A percentile compares a stretch with the other conserved stretches of the same genome.
Evolutionary conservation across 345 rosid genomes (phyloP).

Genomic region (Streptanthus diversifolius): DNA sequence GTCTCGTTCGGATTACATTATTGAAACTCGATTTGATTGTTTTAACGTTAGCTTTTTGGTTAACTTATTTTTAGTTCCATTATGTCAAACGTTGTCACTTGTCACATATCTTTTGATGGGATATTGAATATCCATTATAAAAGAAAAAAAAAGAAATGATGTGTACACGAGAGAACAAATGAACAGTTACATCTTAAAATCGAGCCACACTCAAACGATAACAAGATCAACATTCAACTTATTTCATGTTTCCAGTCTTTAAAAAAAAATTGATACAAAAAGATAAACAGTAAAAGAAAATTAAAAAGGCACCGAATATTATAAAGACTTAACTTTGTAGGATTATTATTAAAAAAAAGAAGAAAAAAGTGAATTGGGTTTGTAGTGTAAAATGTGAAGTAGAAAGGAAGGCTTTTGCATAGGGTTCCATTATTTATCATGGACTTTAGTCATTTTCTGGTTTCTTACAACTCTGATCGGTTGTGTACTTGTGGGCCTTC

Average conservation of each 20-base stretch:
- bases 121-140: neutral
- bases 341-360: neutral
- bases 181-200: slow-evolving; percentile 4
- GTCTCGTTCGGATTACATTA: neutral
- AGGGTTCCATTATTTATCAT: slow-evolving; percentile 57
- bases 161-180: neutral
- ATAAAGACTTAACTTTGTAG: slow-evolving; percentile 26
- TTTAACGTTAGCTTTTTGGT: neutral
- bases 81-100: neutral
- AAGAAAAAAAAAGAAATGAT: neutral
- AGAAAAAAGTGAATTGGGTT: slow-evolving; percentile 6
- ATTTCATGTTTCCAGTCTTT: neutral
- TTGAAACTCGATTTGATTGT: neutral
- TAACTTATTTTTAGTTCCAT: neutral
- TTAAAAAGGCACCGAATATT: slow-evolving; percentile 24
- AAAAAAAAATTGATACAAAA: neutral
- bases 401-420: slow-evolving; percentile 41
- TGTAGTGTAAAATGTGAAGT: slow-evolving; percentile 14
- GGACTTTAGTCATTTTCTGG: slow-evolving; percentile 50
- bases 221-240: slow-evolving; percentile 4
- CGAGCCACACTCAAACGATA: slow-evolving; percentile 4
- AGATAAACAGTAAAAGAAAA: slow-evolving; percentile 14
- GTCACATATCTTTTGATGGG: neutral
- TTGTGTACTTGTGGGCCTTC: slow-evolving; percentile 55
- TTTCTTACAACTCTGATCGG: slow-evolving; percentile 44